A percentile compares a stretch with the other conserved stretches of the same genome.
These are phyloP conservation scores for Hortiboletus flavorubellus DNA, from an alignment of 768 basidiomycete species.

Conservation along the genomic window DNA sequence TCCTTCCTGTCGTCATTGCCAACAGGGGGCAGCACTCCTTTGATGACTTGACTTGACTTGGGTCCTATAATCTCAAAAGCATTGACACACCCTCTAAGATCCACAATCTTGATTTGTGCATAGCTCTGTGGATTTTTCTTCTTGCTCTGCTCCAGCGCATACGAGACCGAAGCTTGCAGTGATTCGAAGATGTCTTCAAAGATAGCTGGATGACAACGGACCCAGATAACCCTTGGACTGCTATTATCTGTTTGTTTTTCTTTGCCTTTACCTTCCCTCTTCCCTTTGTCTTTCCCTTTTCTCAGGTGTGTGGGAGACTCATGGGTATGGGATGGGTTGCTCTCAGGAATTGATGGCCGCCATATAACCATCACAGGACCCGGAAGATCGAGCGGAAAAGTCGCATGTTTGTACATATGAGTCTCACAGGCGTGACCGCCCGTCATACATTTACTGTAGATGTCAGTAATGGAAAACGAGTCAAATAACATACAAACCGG, in stretches of 20 bases:
- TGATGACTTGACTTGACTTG: slow-evolving; percentile 70
- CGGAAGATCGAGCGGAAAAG: slow-evolving; percentile 72
- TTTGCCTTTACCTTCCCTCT: slow-evolving; percentile 29
- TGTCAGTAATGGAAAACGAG: background rate
- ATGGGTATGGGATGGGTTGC: background rate
- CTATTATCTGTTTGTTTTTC: slow-evolving; percentile 29
- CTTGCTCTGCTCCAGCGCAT: slow-evolving; percentile 40
- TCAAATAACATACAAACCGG: slow-evolving; percentile 40
- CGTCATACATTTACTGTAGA: slow-evolving; percentile 47
- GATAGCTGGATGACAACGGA: slow-evolving; percentile 75
- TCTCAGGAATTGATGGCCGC: slow-evolving; percentile 40
- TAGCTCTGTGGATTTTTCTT: slow-evolving; percentile 18
- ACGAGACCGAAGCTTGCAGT: slow-evolving; percentile 50
- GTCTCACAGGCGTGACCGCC: slow-evolving; percentile 70
- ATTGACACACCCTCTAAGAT: slow-evolving; percentile 68
- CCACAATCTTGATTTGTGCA: slow-evolving; percentile 58
- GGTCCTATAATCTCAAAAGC: slow-evolving; percentile 91
- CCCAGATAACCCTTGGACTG: slow-evolving; percentile 56
- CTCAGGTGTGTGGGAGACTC: slow-evolving; percentile 6
- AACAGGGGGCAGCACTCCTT: slow-evolving; percentile 55
- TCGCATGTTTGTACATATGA: slow-evolving; percentile 55
- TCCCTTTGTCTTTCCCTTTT: slow-evolving; percentile 3
- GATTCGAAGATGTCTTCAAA: slow-evolving; percentile 54
- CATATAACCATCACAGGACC: slow-evolving; percentile 55
- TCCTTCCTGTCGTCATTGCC: slow-evolving; percentile 48